phyloP scores from a whole-genome alignment of 768 basidiomycete species.

The Tylopilus sp. region DNA sequence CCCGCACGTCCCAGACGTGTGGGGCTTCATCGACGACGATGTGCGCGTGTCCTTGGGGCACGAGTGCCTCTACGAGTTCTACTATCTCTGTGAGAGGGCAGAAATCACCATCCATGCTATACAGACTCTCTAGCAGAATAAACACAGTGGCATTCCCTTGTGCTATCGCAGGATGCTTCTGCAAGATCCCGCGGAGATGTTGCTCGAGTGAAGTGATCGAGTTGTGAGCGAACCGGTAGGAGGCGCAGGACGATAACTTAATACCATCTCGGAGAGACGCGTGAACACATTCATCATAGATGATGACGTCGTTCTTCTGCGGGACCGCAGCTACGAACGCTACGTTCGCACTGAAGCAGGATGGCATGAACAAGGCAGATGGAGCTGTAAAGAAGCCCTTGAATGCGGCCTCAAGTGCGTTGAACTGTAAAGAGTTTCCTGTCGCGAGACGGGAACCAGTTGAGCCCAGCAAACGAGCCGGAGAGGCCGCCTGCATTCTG shows the following conservation, averaged over 20 bases:
- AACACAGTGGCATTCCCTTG: constrained; percentile 38
- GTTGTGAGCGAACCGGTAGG: constrained; percentile 45
- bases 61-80: constrained; percentile 32
- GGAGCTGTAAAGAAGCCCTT: constrained; percentile 25
- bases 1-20: constrained; percentile 54
- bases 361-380: constrained; percentile 48
- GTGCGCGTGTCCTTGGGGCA: constrained; percentile 38
- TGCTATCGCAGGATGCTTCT: constrained; percentile 19
- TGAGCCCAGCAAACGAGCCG: constrained; percentile 39
- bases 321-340: constrained; percentile 46
- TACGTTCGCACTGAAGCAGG: constrained; percentile 53
- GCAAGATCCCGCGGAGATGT: constrained; percentile 24
- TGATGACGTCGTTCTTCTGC: constrained; percentile 43
- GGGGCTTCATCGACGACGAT: constrained; percentile 59
- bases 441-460: constrained; percentile 49
- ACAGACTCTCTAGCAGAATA: constrained; percentile 52
- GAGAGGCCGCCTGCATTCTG: constrained; percentile 17
- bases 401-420: constrained; percentile 12
- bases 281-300: constrained; percentile 54
- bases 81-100: constrained; percentile 44
- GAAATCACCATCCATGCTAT: constrained; percentile 62
- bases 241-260: constrained; percentile 33
- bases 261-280: constrained; percentile 53
- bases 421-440: constrained; percentile 29
- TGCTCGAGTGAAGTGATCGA: constrained; percentile 33